Base-by-base conservation (phyloP, 2,329 filamentous ascomycete species). In the Mollisia scopiformis region DNA sequence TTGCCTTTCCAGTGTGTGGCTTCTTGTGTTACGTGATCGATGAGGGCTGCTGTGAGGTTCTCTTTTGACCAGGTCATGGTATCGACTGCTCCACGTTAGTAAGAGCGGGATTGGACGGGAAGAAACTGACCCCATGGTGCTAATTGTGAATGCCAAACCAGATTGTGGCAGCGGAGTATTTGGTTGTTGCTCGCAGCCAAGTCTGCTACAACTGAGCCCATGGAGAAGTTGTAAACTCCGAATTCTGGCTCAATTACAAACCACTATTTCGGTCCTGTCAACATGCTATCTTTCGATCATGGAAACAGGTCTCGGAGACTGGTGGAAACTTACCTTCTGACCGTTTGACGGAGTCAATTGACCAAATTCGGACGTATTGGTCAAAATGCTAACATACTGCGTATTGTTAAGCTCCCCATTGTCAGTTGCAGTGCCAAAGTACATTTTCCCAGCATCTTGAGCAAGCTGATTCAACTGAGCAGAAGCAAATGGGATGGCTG, bases 311-410 rank as follows among this genome's bases (percentile, higher is more conserved):
- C 23, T n/a, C 25, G n/a, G 56, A 54, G 16, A 33, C 37, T 8
- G 25, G n/a, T 6, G 19, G 21, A 6, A 41, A 35, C 25, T 19
- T 59, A 70, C 68, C 60, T 84, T 84, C 73, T 85, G 82, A 2
- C 81, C 80, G 71, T 90, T 90, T 52, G 82, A 84, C 0, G 87
- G 85, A 0, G 87, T 88, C 27, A 88, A 79, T 72, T 87, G 82
- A 31, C 87, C 88, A 68, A 89, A 90, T 69, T 88, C 85, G 50
- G 77, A 75, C 7, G 70, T 75, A 71, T 87, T 76, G 64, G 79
- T 79, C 43, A 88, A 76, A 62, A 88, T 83, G 21, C 75, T 72
- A 19, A 80, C 75, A 72, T 90, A 91, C 28, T 78, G 68, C 13
- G 74, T 70, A 73, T 90, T 84, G 47, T 75, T 77, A 35, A 84